Base-by-base conservation (phyloP, 2,329 filamentous ascomycete genomes). In the Malbranchea cinnamomea region DNA sequence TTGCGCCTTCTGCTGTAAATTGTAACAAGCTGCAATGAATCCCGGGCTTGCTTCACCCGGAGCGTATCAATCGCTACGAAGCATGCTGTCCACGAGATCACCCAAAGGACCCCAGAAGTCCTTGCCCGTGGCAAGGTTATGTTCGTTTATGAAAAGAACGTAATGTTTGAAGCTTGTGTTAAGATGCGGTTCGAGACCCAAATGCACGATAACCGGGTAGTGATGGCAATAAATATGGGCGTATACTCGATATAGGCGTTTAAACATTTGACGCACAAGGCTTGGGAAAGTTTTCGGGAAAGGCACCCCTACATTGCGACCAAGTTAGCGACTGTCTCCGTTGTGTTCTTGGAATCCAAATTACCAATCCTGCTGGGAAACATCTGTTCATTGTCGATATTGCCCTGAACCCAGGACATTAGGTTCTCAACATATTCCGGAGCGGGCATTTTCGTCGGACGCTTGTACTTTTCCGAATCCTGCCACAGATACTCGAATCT, bases 131-230 rank as follows among this genome's bases (percentile, higher is more conserved):
- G 84, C 84, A 43, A 98, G 61, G 43, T 73, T 75, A 59, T 95
- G 89, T 67, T 98, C 91, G 54, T 98, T 85, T 44, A 98, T 84
- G 58, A 98, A 98, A 35, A 98, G 70, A 38, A 98, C 89, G 50
- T 95, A 98, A 59, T 98, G 89, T 68, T 98, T 98, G 73, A 98
- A 98, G 60, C 83, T 92, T 9, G 89, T 98, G 60, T 98, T 98
- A 41, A 98, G 71, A 57, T 98, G 89, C 25, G 91, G 85, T 59
- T 98, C 89, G 35, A 98, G 70, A 13, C 89, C 89, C 22, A 98
- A 71, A 53, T 94, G 84, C 35, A 91, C 79, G 43, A 98, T 78
- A 42, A 98, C 85, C 20, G 85, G 85, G 60, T 98, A 98, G 63
- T 98, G 89, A 59, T 98, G 89, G 65, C 91, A 98, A 71, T 98